Evolutionary conservation across 148 eudicot species (phyloP), one percentile per base, ranked within the genome.

Genomic region (Cornus suecica): DNA sequence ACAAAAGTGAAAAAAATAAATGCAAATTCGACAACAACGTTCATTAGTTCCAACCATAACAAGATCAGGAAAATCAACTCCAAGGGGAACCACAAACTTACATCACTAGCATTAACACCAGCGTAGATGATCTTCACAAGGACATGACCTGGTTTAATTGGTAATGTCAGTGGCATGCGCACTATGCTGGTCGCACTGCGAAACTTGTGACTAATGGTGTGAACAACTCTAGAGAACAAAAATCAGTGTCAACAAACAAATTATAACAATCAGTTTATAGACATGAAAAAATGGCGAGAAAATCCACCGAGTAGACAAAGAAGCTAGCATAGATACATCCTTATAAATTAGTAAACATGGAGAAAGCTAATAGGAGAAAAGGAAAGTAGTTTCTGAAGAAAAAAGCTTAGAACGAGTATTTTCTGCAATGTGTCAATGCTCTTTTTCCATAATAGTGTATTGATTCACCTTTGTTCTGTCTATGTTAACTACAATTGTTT

Each of bases 41-140:
- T 32, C 4, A 65, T 23, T 60, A 2, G 24, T 60, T 27, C 32
- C 31, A 60, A 72, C 51, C 26, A 25, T 62, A 76, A 14, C 42
- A 28, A 79, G 70, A 4, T 74, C 24, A 14, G 24, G 22, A 29
- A 28, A 51, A 80, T 6, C n/a, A 9, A 32, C 31, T 10, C n/a
- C 11, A 15, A 37, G 45, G 58, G 23, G 69, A 79, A 34, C 28
- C 67, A 78, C 30, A 88, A 82, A 87, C 99, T 90, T 89, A 94
- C 99, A 88, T 94, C 99, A 84, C 99, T 95, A 52, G 97, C 97
- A 83, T 95, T 95, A 48, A 95, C 99, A 28, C 99, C 99, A 58
- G 97, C 97, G 84, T 90, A 92, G 37, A 95, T 76, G 62, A 91
- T 75, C 77, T 95, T 95, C 83, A 95, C 82, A 42, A 95, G 88